These are phyloP conservation scores for Mortierella polycephala DNA, from an alignment of 371 early-diverging fungal genomes.

Conservation along the genomic window DNA sequence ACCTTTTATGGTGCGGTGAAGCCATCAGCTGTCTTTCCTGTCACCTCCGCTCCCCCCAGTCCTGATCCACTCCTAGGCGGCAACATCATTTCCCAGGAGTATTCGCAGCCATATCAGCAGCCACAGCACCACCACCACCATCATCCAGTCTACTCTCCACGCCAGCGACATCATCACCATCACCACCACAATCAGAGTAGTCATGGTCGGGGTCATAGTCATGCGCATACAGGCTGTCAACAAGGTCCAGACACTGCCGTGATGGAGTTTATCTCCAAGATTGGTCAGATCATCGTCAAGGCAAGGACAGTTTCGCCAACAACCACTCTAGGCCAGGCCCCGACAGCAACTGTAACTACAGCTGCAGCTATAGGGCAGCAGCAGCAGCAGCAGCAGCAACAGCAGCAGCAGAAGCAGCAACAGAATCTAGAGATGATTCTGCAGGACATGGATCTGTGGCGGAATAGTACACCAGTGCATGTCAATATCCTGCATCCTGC, in stretches of 20 bases:
- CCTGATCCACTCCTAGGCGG: constrained; percentile 8
- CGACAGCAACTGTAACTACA: neutral
- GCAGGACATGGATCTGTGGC: constrained; percentile 46
- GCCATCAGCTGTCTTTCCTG: constrained; percentile 22
- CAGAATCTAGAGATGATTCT: constrained; percentile 30
- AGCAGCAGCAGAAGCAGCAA: neutral
- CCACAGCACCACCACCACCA: constrained; percentile 2
- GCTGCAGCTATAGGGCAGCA: neutral
- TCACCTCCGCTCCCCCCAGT: constrained; percentile 3
- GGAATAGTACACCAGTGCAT: constrained; percentile 42
- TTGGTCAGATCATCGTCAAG: constrained; percentile 51
- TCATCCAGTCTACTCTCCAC: neutral
- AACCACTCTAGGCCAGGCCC: constrained; percentile 1
- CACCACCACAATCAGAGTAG: neutral
- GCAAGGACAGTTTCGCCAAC: constrained; percentile 32
- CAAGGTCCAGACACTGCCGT: constrained; percentile 38
- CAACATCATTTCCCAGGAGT: constrained; percentile 1
- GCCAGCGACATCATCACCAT: neutral
- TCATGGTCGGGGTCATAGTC: neutral
- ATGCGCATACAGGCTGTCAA: neutral
- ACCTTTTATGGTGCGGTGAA: constrained; percentile 18
- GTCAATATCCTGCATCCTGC: constrained; percentile 42
- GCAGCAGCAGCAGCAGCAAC: neutral
- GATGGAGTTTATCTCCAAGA: constrained; percentile 53
- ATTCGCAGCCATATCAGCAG: constrained; percentile 4